Base-by-base conservation (phyloP, 768 basidiomycete species). In the Panaeolus cyanescens region DNA sequence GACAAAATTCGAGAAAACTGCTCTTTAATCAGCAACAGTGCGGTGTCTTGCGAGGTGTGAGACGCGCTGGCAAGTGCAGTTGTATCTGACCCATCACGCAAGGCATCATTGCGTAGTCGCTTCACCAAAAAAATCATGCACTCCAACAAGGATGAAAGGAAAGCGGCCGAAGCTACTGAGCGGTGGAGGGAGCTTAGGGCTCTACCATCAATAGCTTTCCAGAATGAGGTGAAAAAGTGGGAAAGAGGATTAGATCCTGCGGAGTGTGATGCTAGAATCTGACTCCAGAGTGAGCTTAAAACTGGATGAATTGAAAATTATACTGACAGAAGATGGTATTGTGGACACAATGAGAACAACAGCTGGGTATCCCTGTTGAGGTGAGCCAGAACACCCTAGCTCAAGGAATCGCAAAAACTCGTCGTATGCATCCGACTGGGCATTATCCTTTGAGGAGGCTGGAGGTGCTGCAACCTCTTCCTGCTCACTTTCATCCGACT, bases 271-370 rank as follows among this genome's bases (percentile, higher is more conserved):
- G 56, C 17, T 9, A 59, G 39, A 4, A n/a, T 57, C 55, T 25
- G 17, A 10, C 13, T 12, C 0, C 17, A 62, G 3, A 30, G 39
- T 37, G 54, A 55, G 45, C 31, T 4, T 15, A 37, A 13, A 31
- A 12, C 28, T 32, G 20, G 45, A 15, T 56, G 42, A 31, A 1
- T 0, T 19, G 22, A 9, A 60, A 12, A 32, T 3, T 58, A 33
- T 19, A 71, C 86, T 55, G 73, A 93, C 91, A 39, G 80, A 77
- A 12, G 80, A 71, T 0, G 94, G 91, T 12, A 98, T 83, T 0
- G 93, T 95, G 1, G 93, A 91, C 13, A 98, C 70, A 25, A 95
- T 80, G 25, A 97, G 79, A 17, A 97, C 76, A 28, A 96, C 80
- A 1, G 88, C 81, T 0, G 93, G 94, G 71, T 97, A 99, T 2